Conservation (phyloP, 495 filamentous ascomycete species). For the Echria macrotheca region DNA sequence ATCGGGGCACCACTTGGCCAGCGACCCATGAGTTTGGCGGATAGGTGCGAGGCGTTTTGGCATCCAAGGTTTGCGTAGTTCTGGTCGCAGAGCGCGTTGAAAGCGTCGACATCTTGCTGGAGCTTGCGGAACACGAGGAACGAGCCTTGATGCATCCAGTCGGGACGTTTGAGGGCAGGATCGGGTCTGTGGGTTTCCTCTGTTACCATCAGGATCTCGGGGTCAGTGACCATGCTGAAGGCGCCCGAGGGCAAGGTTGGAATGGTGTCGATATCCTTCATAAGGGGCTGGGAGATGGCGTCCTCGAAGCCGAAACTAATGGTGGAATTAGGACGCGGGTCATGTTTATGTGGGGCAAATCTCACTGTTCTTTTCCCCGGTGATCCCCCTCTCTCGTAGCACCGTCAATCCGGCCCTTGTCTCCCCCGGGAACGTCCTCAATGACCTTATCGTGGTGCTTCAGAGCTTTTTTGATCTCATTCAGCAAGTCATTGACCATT, state of each 20-base stretch:
- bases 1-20: neutral
- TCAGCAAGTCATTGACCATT: neutral
- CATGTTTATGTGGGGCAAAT: neutral
- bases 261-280: neutral
- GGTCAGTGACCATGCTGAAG: neutral
- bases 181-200: neutral
- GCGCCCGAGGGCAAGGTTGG: neutral
- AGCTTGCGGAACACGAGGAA: constrained; percentile 8
- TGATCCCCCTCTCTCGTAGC: neutral
- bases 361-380: neutral
- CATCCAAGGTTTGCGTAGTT: neutral
- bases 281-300: constrained; percentile 7
- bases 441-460: neutral
- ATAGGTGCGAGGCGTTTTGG: neutral
- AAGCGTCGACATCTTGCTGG: neutral
- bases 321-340: neutral
- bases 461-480: neutral
- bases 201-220: neutral
- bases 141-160: constrained; percentile 1
- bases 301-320: constrained; percentile 7
- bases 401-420: neutral
- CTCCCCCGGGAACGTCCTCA: neutral
- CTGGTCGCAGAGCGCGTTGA: neutral
- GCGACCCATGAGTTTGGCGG: constrained; percentile 5
- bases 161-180: neutral